These are phyloP conservation scores for Mrakia blollopis DNA, from an alignment of 768 basidiomycete genomes.

Conservation along the genomic window DNA sequence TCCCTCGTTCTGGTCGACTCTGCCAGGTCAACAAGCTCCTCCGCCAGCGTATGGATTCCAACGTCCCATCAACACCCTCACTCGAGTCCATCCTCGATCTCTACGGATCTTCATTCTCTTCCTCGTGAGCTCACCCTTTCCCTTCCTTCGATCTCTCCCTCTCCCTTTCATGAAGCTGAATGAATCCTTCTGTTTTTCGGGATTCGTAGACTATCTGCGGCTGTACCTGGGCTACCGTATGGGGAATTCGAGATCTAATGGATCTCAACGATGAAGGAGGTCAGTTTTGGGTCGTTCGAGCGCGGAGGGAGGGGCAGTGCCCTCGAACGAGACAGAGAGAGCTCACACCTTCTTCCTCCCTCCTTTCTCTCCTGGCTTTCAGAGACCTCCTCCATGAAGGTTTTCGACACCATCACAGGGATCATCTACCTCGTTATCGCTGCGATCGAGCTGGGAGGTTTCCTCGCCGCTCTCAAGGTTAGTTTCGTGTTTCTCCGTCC, in stretches of 20 bases:
- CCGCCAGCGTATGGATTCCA: slow-evolving; percentile 12
- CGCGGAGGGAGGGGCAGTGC: background rate
- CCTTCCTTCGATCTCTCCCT: background rate
- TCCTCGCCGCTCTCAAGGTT: no score
- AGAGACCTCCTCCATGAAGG: slow-evolving; percentile 16
- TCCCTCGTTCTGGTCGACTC: background rate
- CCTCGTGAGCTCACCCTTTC: background rate
- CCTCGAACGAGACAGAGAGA: background rate
- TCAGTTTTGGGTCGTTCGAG: background rate
- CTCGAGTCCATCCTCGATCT: background rate
- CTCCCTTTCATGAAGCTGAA: background rate
- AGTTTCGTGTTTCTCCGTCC: no score
- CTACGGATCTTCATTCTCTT: background rate
- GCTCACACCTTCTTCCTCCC: background rate
- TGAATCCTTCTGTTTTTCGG: background rate
- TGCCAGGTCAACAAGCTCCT: background rate
- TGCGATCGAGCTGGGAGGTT: slow-evolving; percentile 1
- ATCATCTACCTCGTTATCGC: slow-evolving; percentile 24
- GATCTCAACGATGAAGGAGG: slow-evolving; percentile 5
- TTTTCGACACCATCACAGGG: slow-evolving; percentile 13
- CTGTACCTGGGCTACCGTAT: slow-evolving; percentile 4
- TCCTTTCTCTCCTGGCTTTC: background rate
- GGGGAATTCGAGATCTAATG: background rate
- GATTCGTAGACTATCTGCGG: background rate
- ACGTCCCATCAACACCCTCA: background rate